Percentiles rank a stretch among this genome's conserved stretches.
Conservation (phyloP, 331 rosid genomes). For the Telfairia occidentalis region DNA sequence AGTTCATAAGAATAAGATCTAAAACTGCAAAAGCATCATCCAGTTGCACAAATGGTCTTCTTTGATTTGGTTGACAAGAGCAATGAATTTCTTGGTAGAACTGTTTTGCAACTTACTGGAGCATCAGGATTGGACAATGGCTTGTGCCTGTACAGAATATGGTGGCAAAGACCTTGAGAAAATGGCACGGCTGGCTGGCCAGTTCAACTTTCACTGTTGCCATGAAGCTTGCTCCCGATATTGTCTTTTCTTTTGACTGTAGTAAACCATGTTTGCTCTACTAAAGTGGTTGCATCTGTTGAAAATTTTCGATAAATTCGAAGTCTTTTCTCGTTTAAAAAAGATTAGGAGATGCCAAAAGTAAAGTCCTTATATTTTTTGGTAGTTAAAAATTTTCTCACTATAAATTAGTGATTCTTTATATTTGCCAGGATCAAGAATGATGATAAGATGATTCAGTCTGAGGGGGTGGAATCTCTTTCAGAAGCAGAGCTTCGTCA, state of each 20-base stretch:
- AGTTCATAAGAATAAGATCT: not conserved
- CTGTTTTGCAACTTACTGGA: constrained; percentile 70
- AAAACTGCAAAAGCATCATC: constrained; percentile 77
- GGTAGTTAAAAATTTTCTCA: not conserved
- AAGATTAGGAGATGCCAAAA: not conserved
- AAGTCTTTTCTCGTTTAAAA: not conserved
- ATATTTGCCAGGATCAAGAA: constrained; percentile 52
- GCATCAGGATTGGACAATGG: constrained; percentile 79
- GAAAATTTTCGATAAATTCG: not conserved
- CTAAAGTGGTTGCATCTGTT: not conserved
- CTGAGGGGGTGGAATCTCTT: constrained; percentile 89
- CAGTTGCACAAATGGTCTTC: constrained; percentile 96
- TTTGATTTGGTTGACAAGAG: constrained; percentile 99
- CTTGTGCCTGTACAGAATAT: constrained; percentile 82
- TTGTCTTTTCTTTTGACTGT: not conserved
- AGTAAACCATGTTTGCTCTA: not conserved
- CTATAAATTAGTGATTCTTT: not conserved
- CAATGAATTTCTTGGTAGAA: constrained; percentile 88
- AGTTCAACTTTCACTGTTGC: constrained; percentile 92
- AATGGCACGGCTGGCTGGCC: constrained; percentile 98
- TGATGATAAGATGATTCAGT: constrained; percentile 83
- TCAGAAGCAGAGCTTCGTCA: constrained; percentile 89
- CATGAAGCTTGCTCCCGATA: constrained; percentile 97
- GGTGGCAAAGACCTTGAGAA: constrained; percentile 76
- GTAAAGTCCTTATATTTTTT: not conserved